A percentile compares a stretch with the other conserved stretches of the same genome.
Evolutionary conservation across 768 basidiomycete species (phyloP).

Genomic region (Sarcomyxa edulis): DNA sequence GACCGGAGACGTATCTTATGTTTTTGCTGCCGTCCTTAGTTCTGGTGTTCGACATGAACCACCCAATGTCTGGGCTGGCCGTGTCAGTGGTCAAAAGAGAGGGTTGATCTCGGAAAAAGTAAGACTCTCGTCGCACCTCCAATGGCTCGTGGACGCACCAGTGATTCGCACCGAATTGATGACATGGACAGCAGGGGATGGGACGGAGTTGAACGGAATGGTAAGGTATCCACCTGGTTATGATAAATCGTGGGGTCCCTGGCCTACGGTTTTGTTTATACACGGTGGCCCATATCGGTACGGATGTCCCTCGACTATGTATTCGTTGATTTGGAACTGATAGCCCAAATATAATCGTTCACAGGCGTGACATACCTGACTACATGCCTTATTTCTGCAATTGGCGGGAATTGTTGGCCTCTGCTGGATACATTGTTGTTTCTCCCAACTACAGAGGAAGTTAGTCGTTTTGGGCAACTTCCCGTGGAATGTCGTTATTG

Average conservation of each 20-base stretch:
- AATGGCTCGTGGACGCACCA: constrained; percentile 24
- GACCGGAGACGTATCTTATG: constrained; percentile 16
- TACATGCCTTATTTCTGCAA: constrained; percentile 35
- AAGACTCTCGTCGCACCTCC: constrained; percentile 26
- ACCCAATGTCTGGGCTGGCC: constrained; percentile 28
- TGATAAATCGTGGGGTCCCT: constrained; percentile 11
- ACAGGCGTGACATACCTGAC: constrained; percentile 25
- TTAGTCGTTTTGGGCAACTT: constrained; percentile 15
- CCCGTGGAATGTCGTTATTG: no score
- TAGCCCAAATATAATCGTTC: no score
- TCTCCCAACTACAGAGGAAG: constrained; percentile 32
- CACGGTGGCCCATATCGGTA: constrained; percentile 31
- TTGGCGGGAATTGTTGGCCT: constrained; percentile 29
- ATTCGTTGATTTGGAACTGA: constrained; percentile 1
- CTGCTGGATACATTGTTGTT: constrained; percentile 27
- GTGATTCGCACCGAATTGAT: constrained; percentile 20
- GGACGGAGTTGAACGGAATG: constrained; percentile 22
- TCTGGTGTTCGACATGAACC: constrained; percentile 26
- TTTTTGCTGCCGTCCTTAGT: constrained; percentile 26
- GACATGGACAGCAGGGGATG: constrained; percentile 24
- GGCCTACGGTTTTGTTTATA: constrained; percentile 25
- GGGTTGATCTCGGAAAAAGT: no score
- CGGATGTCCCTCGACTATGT: constrained; percentile 1
- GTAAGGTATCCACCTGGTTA: constrained; percentile 25
- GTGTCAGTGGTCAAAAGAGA: no score